Evolutionary conservation across 805 yeast genomes (phyloP), one percentile per base, ranked within the genome.

Genomic region (Naumovozyma castellii): DNA sequence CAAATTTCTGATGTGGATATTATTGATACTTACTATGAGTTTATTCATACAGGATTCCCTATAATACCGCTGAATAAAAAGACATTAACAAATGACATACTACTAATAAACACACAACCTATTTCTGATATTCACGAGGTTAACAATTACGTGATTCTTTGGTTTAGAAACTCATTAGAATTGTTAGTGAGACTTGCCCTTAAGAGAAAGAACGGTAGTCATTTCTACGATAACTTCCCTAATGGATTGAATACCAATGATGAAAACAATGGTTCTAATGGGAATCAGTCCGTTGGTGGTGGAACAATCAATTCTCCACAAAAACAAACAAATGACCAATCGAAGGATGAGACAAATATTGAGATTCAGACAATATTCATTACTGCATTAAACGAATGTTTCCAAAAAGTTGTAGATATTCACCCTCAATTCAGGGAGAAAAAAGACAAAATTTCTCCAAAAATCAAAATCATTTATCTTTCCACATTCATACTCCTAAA

Each of bases 1-100:
- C 55, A 54, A 35, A 55, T 58, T 2, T 49, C 57, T 8, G 63
- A 59, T 40, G 47, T 47, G 48, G 72, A 59, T 52, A 58, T 62
- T 62, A 68, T 63, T 57, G 71, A 62, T 55, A 60, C 60, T 40
- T 75, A 48, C 48, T 73, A 73, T 46, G 73, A 69, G 43, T 72
- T 69, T 49, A 59, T 66, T 20, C 71, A 66, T 41, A 57, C 64
- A 13, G 57, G 60, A 8, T 58, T 66, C 47, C 64, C 68, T 29
- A 49, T 65, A 0, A 51, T 66, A 14, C 69, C 70, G 2, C 38
- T 66, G 28, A 65, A 64, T 43, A 58, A 57, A 38, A 44, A 45
- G 36, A 56, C 64, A 2, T 43, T 61, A 29, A 57, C 56, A 2
- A 53, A 56, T 36, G 60, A 56, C 16, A 46, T 58, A 10, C 36